These are phyloP conservation scores for Suillus subluteus DNA, from an alignment of 768 basidiomycete genomes.

Conservation along the genomic window DNA sequence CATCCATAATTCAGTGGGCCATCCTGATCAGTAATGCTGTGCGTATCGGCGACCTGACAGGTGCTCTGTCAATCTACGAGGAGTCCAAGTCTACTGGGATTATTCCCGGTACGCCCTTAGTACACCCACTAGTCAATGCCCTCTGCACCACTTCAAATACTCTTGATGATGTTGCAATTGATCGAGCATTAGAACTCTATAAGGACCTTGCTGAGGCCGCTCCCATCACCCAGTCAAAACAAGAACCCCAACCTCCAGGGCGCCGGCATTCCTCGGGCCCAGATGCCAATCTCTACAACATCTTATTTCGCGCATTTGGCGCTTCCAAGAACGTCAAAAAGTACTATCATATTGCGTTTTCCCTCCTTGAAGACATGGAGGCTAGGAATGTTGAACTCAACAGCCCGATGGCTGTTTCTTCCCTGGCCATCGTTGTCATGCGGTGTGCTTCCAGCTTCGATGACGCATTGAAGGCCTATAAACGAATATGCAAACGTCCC, in stretches of 20 bases:
- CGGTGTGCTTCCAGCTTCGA: conserved; percentile 53
- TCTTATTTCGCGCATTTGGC: conserved; percentile 51
- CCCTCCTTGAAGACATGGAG: conserved; percentile 71
- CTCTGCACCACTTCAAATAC: conserved; percentile 46
- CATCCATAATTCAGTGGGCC: conserved; percentile 54
- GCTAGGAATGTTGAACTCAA: conserved; percentile 47
- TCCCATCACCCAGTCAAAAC: conserved; percentile 27
- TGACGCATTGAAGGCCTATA: conserved; percentile 69
- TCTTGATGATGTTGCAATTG: conserved; percentile 47
- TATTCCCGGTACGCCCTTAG: conserved; percentile 50
- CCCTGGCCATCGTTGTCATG: conserved; percentile 70
- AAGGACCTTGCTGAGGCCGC: conserved; percentile 44
- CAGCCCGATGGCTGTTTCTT: conserved; percentile 48
- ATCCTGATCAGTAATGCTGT: conserved; percentile 56
- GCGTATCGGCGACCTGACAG: conserved; percentile 37
- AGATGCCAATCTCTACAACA: conserved; percentile 57
- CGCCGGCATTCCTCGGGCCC: conserved; percentile 46
- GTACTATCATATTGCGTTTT: conserved; percentile 49
- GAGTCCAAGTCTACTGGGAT: conserved; percentile 47
- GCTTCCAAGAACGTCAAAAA: conserved; percentile 49
- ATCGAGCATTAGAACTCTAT: conserved; percentile 59
- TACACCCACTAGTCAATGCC: conserved; percentile 56
- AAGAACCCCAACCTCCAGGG: conserved; percentile 16
- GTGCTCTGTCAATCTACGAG: conserved; percentile 55
- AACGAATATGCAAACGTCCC: conserved; percentile 34